Evolutionary conservation across 345 rosid genomes (phyloP), one percentile per base, ranked within the genome.

Genomic region (Psidium guajava): DNA sequence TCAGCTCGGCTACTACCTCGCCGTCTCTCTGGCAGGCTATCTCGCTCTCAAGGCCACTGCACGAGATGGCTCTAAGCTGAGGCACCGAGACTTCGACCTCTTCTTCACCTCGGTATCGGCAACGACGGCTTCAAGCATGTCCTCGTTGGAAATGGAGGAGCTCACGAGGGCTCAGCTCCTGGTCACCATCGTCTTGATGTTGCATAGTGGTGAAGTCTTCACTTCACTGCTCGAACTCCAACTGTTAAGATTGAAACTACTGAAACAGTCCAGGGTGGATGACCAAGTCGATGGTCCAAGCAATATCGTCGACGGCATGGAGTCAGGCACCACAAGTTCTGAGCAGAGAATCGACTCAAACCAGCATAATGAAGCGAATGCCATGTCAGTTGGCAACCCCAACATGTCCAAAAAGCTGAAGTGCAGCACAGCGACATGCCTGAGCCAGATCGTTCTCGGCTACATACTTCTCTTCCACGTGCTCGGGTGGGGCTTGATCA

Each of bases 41-140:
- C 40, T 85, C 5, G 86, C 87, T 83, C 86, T 94, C 69, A 92
- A 82, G 27, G 61, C 87, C 50, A 51, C 90, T 5, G 40, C 74
- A 14, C 40, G 40, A 32, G 74, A 61, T 5, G 40, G 74, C 74
- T 61, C 74, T 28, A 40, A 61, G 74, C 74, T 61, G 40, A 90
- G 85, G 83, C 55, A 50, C 91, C 95, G 15, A 90, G 86, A 86
- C 83, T n/a, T 93, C 11, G 98, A 95, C 50, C 22, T 90, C 61
- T 95, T 92, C 88, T 95, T 95, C 90, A 95, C 94, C 6, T 93
- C 95, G 42, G 93, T 93, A 15, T 95, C 96, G 10, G 92, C 95
- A 3, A 14, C 91, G 11, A 92, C 98, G 0, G 90, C 89, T 28
- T 92, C 98, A 25, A 94, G 97, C 88, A 92, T 95, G 97, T 91